Conservation (phyloP, 164 flowering plant genomes). For the Umbellularia californica region DNA sequence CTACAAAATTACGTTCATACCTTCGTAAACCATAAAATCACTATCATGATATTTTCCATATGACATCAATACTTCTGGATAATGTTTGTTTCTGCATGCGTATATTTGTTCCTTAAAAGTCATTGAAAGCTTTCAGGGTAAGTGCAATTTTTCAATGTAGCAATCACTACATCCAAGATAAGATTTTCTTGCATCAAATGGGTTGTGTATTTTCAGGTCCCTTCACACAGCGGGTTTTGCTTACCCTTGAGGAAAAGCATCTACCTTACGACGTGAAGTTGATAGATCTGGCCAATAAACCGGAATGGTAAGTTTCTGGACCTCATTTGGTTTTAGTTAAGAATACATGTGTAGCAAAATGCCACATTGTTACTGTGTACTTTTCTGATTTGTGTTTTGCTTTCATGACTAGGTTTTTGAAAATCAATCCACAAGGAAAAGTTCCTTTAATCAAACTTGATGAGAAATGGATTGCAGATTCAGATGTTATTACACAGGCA, state of each 20-base stretch:
- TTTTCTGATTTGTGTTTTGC: slow-evolving; percentile 1
- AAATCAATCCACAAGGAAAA: slow-evolving; percentile 77
- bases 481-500: slow-evolving; percentile 78
- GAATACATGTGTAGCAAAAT: background rate
- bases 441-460: slow-evolving; percentile 84
- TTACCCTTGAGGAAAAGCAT: slow-evolving; percentile 89
- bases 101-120: background rate
- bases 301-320: slow-evolving; percentile 63
- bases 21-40: no score
- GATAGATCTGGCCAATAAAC: slow-evolving; percentile 78
- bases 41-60: background rate
- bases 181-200: no score
- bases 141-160: background rate
- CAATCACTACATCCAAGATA: background rate
- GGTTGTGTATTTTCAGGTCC: slow-evolving; percentile 55
- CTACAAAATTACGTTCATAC: background rate
- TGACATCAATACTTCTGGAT: background rate
- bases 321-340: background rate
- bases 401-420: slow-evolving; percentile 56
- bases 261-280: slow-evolving; percentile 81
- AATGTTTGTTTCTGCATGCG: background rate
- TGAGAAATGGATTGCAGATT: slow-evolving; percentile 88
- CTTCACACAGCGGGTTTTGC: slow-evolving; percentile 80
- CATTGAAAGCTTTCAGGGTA: background rate
- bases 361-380: background rate